Evolutionary conservation across 345 rosid species (phyloP).

Genomic region (Lepidium aucheri): DNA sequence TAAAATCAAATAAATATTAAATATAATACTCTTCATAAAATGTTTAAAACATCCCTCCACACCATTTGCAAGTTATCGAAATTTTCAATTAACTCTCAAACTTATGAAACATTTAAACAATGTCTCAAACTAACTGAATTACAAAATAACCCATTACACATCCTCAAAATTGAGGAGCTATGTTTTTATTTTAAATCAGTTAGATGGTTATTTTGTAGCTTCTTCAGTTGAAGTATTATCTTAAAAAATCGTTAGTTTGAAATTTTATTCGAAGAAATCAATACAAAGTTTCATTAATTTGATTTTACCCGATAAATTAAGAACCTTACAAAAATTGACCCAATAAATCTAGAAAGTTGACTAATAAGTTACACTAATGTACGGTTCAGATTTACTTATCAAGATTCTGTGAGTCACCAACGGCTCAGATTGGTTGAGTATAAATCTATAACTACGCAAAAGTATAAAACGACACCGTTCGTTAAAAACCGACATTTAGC

Average conservation of each 20-base stretch:
- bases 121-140: not conserved
- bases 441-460: not conserved
- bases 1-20: no score
- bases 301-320: not conserved
- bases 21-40: no score
- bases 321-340: not conserved
- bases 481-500: not conserved
- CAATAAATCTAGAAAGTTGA: not conserved
- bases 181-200: not conserved
- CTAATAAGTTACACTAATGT: not conserved
- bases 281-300: no score
- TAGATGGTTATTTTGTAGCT: not conserved
- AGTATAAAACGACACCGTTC: not conserved
- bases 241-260: no score
- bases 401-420: not conserved
- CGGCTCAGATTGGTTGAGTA: slow-evolving; percentile 10
- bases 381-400: slow-evolving; percentile 2
- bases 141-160: not conserved
- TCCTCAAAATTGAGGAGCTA: not conserved
- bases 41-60: not conserved
- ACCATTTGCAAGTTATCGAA: not conserved
- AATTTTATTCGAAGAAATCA: no score
- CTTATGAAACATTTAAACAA: not conserved
- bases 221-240: not conserved
- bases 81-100: not conserved